Base-by-base conservation (phyloP, 176 grass and related monocot species). In the Oryza coarctata region DNA sequence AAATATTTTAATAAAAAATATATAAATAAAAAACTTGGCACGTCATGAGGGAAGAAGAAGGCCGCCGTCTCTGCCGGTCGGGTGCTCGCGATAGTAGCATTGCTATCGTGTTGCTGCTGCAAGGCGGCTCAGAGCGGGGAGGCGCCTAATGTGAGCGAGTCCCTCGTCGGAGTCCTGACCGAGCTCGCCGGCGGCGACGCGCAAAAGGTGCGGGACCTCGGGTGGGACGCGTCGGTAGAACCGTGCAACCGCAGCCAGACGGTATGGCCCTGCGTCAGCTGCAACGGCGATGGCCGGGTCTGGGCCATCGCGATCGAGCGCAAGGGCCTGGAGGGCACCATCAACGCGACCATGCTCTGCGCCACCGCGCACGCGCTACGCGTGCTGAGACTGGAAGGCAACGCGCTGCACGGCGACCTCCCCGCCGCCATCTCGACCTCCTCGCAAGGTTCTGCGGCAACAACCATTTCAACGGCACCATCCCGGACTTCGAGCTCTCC, bases 391-490 rank as follows among this genome's bases (percentile, higher is more conserved):
- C 36, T 93, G 11, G 1, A 6, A 0, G 7, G 23, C 78, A 93
- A 93, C 74, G 5, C 2, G 3, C 71, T 93, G 10, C 81, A 12
- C 2, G 84, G 91, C 10, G 45, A 9, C 3, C 25, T 93, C 29
- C 85, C 91, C 31, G 65, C 47, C 14, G 62, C 35, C 36, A 36
- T 93, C 74, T 50, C 83, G 3, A 18, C 43, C 6, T 93, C 0
- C 45, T 94, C 0, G 0, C 0, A 0, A 76, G 43, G 12, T 81
- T 94, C 60, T 0, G 71, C 5, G 86, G 39, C 0, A 87, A 86
- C 38, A 94, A 94, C 61, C 60, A 28, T 52, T 75, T 94, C 76
- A 6, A 3, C 22, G 88, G 91, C 66, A 62, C 74, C 10, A 88
- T 94, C 30, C 91, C 88, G 20, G 74, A 66, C 1, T 86, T 94